Evolutionary conservation across 139 green algal species (phyloP).

Genomic region (Mesotaenium endlicherianum): DNA sequence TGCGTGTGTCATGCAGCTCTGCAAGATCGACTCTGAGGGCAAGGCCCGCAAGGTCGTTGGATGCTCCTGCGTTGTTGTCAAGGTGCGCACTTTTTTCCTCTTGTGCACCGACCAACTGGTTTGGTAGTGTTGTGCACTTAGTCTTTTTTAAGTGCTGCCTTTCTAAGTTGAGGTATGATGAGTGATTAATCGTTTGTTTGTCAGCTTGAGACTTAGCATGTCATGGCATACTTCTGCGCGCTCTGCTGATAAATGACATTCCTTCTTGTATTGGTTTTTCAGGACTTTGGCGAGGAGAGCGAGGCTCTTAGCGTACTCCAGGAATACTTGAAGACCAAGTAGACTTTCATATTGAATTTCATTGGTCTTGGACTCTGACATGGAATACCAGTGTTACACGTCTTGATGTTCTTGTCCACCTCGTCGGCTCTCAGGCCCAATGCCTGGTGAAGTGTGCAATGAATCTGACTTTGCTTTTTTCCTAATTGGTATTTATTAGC

Average conservation of each 20-base stretch:
- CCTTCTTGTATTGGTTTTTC: constrained; percentile 17
- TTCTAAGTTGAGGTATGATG: background rate
- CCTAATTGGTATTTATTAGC: too few species aligned
- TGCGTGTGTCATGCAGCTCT: too few species aligned
- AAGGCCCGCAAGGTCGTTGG: constrained; percentile 94
- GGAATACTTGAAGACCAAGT: constrained; percentile 86
- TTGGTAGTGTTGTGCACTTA: background rate
- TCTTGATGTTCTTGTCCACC: too few species aligned
- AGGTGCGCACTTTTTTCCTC: background rate
- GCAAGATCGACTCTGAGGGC: constrained; percentile 97
- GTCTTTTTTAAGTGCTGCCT: background rate
- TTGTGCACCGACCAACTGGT: background rate
- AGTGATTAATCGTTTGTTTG: background rate
- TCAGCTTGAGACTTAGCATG: background rate
- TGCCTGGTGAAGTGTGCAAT: too few species aligned
- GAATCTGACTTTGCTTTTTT: too few species aligned
- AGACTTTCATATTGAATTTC: too few species aligned
- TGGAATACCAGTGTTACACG: too few species aligned
- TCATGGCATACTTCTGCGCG: background rate
- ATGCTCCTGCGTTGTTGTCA: constrained; percentile 89
- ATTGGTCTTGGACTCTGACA: too few species aligned
- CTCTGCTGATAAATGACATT: background rate
- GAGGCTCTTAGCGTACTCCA: constrained; percentile 87
- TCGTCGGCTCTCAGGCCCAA: too few species aligned
- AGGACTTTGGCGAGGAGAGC: constrained; percentile 97